These are phyloP conservation scores for Metroxylon sagu DNA, from an alignment of 176 grass and related monocot species.

Conservation along the genomic window DNA sequence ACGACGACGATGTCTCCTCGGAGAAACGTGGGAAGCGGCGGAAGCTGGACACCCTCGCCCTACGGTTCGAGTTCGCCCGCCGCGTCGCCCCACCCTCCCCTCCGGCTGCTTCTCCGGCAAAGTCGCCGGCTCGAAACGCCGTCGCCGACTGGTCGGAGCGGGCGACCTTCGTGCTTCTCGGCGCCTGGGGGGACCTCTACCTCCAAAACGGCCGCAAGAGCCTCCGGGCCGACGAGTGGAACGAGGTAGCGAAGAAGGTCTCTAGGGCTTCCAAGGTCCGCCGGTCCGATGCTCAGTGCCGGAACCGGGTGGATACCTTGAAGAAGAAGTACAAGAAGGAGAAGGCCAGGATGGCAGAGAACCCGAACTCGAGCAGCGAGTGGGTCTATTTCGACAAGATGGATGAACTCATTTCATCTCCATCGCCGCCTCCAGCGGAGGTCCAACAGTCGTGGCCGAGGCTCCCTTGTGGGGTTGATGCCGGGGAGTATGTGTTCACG, in stretches of 20 bases:
- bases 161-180: slow-evolving; percentile 69
- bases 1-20: slow-evolving; percentile 3
- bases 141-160: slow-evolving; percentile 47
- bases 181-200: slow-evolving; percentile 76
- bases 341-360: slow-evolving; percentile 30
- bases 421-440: not conserved
- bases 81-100: slow-evolving; percentile 18
- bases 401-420: slow-evolving; percentile 31
- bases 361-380: slow-evolving; percentile 23
- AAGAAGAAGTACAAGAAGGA: slow-evolving; percentile 84
- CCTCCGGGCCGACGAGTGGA: slow-evolving; percentile 64
- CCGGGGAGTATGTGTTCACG: slow-evolving; percentile 3
- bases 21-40: slow-evolving; percentile 17
- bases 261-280: slow-evolving; percentile 6
- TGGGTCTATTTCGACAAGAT: slow-evolving; percentile 80
- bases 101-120: not conserved
- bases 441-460: not conserved
- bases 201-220: slow-evolving; percentile 38
- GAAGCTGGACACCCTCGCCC: slow-evolving; percentile 41
- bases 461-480: not conserved
- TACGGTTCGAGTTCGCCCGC: slow-evolving; percentile 63
- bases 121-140: not conserved
- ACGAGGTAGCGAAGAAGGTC: slow-evolving; percentile 36
- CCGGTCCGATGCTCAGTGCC: slow-evolving; percentile 57
- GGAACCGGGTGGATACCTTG: slow-evolving; percentile 71